phyloP scores from a whole-genome alignment of 257 asterid species.

The Datura wrightii region DNA sequence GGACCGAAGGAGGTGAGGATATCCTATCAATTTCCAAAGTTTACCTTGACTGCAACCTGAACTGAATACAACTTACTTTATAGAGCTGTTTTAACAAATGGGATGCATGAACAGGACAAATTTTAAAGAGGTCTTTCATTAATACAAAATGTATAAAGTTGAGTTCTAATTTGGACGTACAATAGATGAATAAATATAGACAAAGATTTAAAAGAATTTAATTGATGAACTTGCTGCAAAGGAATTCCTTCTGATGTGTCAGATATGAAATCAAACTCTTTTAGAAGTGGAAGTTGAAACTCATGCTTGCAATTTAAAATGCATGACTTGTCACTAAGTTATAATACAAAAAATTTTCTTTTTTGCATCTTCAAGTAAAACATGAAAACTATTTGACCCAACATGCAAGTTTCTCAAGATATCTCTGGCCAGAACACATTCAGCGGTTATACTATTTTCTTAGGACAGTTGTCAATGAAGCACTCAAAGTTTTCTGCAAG shows the following conservation, averaged over 20 bases:
- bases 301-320: background rate
- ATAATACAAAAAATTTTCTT: background rate
- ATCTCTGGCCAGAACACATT: background rate
- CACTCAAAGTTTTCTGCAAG: background rate
- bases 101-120: background rate
- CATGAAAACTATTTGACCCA: background rate
- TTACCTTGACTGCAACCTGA: background rate
- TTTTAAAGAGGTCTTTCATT: background rate
- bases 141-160: background rate
- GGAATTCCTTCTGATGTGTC: background rate
- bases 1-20: background rate
- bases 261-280: background rate
- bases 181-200: background rate
- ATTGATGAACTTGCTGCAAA: background rate
- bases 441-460: background rate
- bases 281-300: background rate
- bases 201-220: background rate
- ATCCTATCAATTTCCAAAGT: background rate
- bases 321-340: background rate
- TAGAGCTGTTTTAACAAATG: background rate
- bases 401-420: background rate
- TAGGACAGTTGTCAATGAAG: background rate
- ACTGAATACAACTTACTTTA: background rate
- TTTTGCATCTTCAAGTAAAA: background rate
- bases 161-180: background rate